phyloP scores from a whole-genome alignment of 495 filamentous ascomycete genomes.

The Lichina pygmaea region DNA sequence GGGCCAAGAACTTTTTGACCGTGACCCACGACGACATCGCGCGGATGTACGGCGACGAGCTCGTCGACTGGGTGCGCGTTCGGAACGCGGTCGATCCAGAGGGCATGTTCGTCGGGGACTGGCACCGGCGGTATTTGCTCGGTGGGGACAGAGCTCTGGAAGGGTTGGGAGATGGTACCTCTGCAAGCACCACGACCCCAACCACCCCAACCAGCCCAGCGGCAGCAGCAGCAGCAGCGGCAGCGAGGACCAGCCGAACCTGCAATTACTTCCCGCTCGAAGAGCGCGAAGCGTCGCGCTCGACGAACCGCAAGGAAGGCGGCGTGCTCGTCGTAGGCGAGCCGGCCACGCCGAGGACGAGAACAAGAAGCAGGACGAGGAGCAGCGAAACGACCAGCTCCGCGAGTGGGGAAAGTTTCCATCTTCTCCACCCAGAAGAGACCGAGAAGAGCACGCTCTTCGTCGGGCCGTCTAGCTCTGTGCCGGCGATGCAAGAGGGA shows the following conservation, averaged over 20 bases:
- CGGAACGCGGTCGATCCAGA: constrained; percentile 56
- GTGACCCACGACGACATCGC: constrained; percentile 27
- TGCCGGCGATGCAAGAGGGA: too few relatives aligned
- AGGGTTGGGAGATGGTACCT: background rate
- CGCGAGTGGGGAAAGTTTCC: constrained; percentile 35
- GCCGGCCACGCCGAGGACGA: background rate
- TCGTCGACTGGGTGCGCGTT: constrained; percentile 38
- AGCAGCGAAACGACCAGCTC: background rate
- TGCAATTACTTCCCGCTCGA: too few relatives aligned
- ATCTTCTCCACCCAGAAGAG: constrained; percentile 21
- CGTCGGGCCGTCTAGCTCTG: background rate
- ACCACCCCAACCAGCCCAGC: too few relatives aligned
- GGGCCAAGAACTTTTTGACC: constrained; percentile 81
- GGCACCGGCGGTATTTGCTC: constrained; percentile 55
- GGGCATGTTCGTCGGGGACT: constrained; percentile 78
- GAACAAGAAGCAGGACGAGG: background rate
- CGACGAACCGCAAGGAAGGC: constrained; percentile 11
- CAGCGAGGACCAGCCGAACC: too few relatives aligned
- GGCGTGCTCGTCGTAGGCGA: constrained; percentile 23
- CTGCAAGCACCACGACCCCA: too few relatives aligned
- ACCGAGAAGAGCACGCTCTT: constrained; percentile 7
- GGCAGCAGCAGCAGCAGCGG: too few relatives aligned
- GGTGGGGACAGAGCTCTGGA: constrained; percentile 4
- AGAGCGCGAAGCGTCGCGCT: too few relatives aligned
- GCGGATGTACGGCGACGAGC: constrained; percentile 24